These are phyloP conservation scores for Collybiopsis luxurians DNA, from an alignment of 768 basidiomycete genomes.

Conservation along the genomic window DNA sequence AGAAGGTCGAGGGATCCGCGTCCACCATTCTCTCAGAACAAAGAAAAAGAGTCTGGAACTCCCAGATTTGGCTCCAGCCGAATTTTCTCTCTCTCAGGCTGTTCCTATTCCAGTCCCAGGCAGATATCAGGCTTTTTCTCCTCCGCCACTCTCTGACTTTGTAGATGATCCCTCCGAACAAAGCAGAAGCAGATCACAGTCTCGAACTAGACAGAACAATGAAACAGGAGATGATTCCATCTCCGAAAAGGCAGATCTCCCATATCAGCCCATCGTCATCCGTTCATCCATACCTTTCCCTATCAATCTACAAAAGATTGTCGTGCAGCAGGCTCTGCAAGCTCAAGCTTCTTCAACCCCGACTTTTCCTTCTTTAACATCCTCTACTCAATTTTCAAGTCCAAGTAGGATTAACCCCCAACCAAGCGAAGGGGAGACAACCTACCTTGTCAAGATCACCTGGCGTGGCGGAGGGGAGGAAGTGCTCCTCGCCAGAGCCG, in stretches of 20 bases:
- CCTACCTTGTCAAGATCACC: slow-evolving; percentile 44
- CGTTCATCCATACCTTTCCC: neutral
- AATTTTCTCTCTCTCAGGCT: too few relatives aligned
- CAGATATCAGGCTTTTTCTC: too few relatives aligned
- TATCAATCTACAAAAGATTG: neutral
- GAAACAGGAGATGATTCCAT: neutral
- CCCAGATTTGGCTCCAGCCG: slow-evolving; percentile 2
- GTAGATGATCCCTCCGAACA: too few relatives aligned
- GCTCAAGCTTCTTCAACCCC: neutral
- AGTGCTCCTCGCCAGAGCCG: slow-evolving; percentile 69
- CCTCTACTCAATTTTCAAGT: neutral
- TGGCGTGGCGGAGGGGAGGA: slow-evolving; percentile 66
- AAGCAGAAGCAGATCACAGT: neutral
- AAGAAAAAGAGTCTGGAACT: slow-evolving; percentile 7
- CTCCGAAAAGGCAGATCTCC: neutral
- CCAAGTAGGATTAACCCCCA: neutral
- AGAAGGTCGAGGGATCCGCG: neutral
- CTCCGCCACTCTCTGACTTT: too few relatives aligned
- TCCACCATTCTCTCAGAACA: neutral
- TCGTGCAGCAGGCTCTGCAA: neutral
- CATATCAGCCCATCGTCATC: neutral
- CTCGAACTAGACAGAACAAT: neutral
- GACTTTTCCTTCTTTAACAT: neutral
- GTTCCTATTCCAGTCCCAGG: too few relatives aligned
- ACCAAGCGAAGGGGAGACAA: neutral